Conservation (phyloP, 345 rosid species). For the Pistacia vera region DNA sequence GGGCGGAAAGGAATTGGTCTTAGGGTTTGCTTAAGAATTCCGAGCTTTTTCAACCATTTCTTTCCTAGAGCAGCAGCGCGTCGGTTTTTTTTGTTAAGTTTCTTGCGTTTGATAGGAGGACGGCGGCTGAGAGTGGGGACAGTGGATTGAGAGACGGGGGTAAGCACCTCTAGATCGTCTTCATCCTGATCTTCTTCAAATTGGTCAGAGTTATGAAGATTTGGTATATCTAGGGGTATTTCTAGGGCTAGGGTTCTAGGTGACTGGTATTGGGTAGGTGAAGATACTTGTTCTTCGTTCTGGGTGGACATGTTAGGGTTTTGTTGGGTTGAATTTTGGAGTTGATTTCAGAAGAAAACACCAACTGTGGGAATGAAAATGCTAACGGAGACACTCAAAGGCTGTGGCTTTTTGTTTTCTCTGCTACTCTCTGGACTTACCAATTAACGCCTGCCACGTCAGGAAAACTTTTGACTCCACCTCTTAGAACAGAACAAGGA, state of each 20-base stretch:
- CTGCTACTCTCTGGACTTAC: neutral
- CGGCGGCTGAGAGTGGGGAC: conserved; percentile 27
- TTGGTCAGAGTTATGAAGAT: conserved; percentile 23
- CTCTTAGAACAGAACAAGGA: too few relatives aligned
- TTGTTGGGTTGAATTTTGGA: neutral
- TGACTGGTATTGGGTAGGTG: neutral
- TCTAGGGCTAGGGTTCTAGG: conserved; percentile 27
- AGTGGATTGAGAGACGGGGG: conserved; percentile 26
- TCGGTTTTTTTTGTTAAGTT: conserved; percentile 23
- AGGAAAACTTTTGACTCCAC: neutral
- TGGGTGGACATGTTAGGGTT: conserved; percentile 5
- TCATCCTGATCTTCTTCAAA: conserved; percentile 20
- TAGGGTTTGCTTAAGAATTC: conserved; percentile 39
- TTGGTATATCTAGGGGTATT: conserved; percentile 18
- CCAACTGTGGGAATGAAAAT: neutral
- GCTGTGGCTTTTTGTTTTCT: neutral
- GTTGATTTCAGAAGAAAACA: neutral
- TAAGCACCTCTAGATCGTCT: conserved; percentile 25
- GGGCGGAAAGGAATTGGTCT: conserved; percentile 72
- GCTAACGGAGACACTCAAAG: too few relatives aligned
- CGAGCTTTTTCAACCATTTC: conserved; percentile 54
- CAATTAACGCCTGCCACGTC: conserved; percentile 4
- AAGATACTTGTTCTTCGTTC: neutral
- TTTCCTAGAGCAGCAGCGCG: conserved; percentile 33
- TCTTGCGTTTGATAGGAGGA: conserved; percentile 45